phyloP scores from a whole-genome alignment of 345 rosid genomes.

The Camelina hispida region DNA sequence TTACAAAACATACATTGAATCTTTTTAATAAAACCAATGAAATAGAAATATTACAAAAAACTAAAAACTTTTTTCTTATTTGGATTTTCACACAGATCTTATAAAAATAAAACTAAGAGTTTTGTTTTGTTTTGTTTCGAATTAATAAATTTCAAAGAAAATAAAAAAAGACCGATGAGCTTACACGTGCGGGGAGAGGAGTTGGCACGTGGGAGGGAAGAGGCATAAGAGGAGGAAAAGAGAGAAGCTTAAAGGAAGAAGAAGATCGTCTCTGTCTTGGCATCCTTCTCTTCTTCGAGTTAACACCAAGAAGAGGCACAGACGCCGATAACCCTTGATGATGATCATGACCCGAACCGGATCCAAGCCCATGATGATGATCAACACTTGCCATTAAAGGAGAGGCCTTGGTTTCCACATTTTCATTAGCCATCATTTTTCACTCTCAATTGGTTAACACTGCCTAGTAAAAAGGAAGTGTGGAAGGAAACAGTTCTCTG shows the following conservation, averaged over 20 bases:
- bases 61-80: not conserved
- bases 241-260: slow-evolving; percentile 59
- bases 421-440: slow-evolving; percentile 42
- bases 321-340: slow-evolving; percentile 50
- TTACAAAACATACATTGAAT: slow-evolving; percentile 12
- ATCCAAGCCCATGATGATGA: slow-evolving; percentile 26
- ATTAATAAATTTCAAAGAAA: not conserved
- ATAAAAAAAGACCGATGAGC: slow-evolving; percentile 26
- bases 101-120: not conserved
- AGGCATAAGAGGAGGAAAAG: slow-evolving; percentile 47
- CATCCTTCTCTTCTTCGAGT: slow-evolving; percentile 87
- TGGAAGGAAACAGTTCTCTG: slow-evolving; percentile 25
- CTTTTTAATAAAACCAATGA: slow-evolving; percentile 1
- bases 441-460: slow-evolving; percentile 48
- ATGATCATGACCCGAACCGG: slow-evolving; percentile 53
- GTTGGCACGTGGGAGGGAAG: slow-evolving; percentile 43
- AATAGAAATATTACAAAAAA: slow-evolving; percentile 2
- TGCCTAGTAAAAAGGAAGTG: slow-evolving; percentile 36
- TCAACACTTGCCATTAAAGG: slow-evolving; percentile 64
- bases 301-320: slow-evolving; percentile 60
- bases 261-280: slow-evolving; percentile 82
- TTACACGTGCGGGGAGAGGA: slow-evolving; percentile 73
- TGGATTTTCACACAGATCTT: slow-evolving; percentile 12
- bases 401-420: slow-evolving; percentile 65
- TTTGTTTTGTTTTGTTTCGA: not conserved